These are phyloP conservation scores for Quercus tomentella DNA, from an alignment of 331 rosid species.

Conservation along the genomic window DNA sequence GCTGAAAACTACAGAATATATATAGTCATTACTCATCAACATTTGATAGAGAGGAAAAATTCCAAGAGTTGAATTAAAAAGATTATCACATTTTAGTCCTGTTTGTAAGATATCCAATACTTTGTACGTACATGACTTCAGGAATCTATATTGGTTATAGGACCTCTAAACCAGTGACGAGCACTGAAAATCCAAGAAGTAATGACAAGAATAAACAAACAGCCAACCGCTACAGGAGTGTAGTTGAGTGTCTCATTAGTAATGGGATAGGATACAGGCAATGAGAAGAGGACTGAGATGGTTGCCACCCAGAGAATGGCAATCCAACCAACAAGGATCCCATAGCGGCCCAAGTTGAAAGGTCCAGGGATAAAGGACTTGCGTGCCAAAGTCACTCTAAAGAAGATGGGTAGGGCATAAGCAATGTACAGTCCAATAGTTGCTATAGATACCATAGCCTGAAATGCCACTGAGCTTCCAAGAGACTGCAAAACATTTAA, in stretches of 20 bases:
- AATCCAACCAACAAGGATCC: constrained; percentile 65
- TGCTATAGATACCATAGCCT: constrained; percentile 96
- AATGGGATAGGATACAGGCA: constrained; percentile 80
- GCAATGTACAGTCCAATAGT: constrained; percentile 87
- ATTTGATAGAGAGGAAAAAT: not conserved
- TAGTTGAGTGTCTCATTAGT: constrained; percentile 73
- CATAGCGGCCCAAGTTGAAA: constrained; percentile 73
- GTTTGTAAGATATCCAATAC: not conserved
- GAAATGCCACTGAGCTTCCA: constrained; percentile 91
- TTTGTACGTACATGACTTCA: constrained; percentile 11
- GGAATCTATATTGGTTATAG: constrained; percentile 52
- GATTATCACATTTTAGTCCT: not conserved
- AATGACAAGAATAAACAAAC: constrained; percentile 54
- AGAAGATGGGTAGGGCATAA: constrained; percentile 87
- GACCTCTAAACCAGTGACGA: constrained; percentile 82
- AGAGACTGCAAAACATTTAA: constrained; percentile 62
- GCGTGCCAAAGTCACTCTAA: constrained; percentile 76
- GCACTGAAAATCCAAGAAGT: constrained; percentile 65
- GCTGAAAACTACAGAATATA: not conserved
- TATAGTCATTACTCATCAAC: not conserved
- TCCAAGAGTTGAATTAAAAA: not conserved
- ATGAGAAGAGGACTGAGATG: constrained; percentile 77
- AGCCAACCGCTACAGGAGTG: constrained; percentile 89
- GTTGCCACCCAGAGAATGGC: constrained; percentile 83
- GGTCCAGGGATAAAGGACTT: constrained; percentile 69